Evolutionary conservation across 495 filamentous ascomycete species (phyloP).

Genomic region (Massariosphaeria phaeospora): DNA sequence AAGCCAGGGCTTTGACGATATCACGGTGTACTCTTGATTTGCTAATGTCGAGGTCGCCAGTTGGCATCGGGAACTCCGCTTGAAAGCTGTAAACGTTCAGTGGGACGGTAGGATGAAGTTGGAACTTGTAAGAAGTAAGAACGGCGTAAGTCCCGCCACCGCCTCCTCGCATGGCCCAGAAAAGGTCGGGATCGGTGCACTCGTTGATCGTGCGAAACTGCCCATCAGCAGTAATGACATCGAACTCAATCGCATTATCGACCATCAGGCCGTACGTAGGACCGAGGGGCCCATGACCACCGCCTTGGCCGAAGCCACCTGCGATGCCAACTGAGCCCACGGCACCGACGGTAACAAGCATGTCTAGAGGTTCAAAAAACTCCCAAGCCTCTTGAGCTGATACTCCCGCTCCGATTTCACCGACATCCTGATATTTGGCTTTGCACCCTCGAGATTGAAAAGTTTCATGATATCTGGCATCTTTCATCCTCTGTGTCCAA

Average conservation of each 20-base stretch:
- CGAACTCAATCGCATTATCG: constrained; percentile 30
- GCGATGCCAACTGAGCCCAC: constrained; percentile 26
- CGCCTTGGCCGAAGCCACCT: constrained; percentile 31
- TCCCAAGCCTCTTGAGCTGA: constrained; percentile 16
- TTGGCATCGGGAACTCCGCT: constrained; percentile 12
- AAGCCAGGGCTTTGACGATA: constrained; percentile 19
- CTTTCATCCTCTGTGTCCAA: constrained; percentile 30
- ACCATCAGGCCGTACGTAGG: constrained; percentile 28
- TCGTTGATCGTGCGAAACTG: constrained; percentile 28
- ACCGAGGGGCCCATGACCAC: constrained; percentile 29
- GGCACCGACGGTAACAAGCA: constrained; percentile 25
- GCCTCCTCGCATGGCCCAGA: constrained; percentile 35
- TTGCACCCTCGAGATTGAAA: constrained; percentile 26
- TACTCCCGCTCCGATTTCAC: constrained; percentile 26
- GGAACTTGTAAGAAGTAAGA: constrained; percentile 28
- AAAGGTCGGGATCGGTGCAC: constrained; percentile 31
- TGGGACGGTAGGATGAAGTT: constrained; percentile 25
- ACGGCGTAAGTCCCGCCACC: constrained; percentile 32
- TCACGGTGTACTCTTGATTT: constrained; percentile 24
- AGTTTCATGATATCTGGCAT: constrained; percentile 9
- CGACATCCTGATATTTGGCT: constrained; percentile 16
- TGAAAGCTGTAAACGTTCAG: constrained; percentile 30
- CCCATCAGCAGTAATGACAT: constrained; percentile 30
- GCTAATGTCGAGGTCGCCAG: constrained; percentile 14
- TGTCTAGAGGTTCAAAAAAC: constrained; percentile 23